These are phyloP conservation scores for Clonostachys rosea DNA, from an alignment of 2,329 filamentous ascomycete species.

Conservation along the genomic window DNA sequence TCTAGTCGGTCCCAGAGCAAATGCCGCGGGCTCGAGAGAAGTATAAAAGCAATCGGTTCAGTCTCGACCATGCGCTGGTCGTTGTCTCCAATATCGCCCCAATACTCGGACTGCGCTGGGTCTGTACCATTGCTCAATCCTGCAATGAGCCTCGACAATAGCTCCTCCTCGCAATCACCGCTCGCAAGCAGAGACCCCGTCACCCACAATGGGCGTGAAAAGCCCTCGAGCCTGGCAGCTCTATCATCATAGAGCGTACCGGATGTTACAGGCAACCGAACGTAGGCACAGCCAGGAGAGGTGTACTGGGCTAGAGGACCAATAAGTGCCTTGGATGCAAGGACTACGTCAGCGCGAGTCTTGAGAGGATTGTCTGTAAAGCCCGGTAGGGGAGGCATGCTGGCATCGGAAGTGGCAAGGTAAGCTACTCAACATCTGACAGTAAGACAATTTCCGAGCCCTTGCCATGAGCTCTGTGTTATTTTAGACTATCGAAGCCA, in stretches of 20 bases:
- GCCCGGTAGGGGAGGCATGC: slow-evolving; percentile 28
- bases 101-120: slow-evolving; percentile 29
- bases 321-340: slow-evolving; percentile 24
- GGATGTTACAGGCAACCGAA: slow-evolving; percentile 27
- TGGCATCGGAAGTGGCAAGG: neutral
- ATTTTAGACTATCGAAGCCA: too few relatives aligned
- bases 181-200: slow-evolving; percentile 15
- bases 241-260: slow-evolving; percentile 36
- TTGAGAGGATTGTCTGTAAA: slow-evolving; percentile 34
- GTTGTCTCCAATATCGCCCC: slow-evolving; percentile 36
- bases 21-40: slow-evolving; percentile 32
- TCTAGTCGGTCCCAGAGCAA: slow-evolving; percentile 20
- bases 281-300: slow-evolving; percentile 23
- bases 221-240: slow-evolving; percentile 39
- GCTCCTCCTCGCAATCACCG: too few relatives aligned
- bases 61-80: slow-evolving; percentile 52
- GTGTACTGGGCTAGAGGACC: slow-evolving; percentile 22
- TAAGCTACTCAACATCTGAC: too few relatives aligned
- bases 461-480: too few relatives aligned
- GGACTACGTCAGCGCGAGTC: slow-evolving; percentile 25
- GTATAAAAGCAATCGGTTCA: slow-evolving; percentile 42
- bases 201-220: slow-evolving; percentile 30
- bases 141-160: slow-evolving; percentile 14
- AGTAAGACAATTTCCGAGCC: too few relatives aligned
- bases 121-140: slow-evolving; percentile 23